Evolutionary conservation across 73 alveolate genomes (phyloP), one percentile per base, ranked within the genome.

Genomic region (Paramecium sonneborni): DNA sequence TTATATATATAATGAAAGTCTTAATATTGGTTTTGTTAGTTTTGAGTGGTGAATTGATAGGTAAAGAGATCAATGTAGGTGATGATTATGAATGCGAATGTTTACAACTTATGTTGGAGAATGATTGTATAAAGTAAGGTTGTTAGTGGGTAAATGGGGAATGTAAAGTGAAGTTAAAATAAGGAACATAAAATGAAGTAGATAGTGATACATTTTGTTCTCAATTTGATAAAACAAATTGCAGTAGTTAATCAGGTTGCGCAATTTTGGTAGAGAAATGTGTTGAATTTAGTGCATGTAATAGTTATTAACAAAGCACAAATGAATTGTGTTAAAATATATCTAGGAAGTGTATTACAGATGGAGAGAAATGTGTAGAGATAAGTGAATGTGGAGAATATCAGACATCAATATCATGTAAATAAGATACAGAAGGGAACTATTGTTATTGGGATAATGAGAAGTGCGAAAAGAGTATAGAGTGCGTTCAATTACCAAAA

Each of bases 361-460:
- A 79, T 43, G 90, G 90, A 43, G 55, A 20, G 1, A 79, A 46
- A 18, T 79, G 90, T n/a, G 48, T 79, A 21, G 90, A 79, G 7
- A 20, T 39, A 39, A 5, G 30, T 1, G 52, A 79, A 11, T 79
- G 90, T 44, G 12, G 43, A 0, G 30, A 57, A 23, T 79, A 79
- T 44, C 39, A 39, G 15, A 79, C 74, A 24, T 14, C 28, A 12
- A 23, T 23, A 43, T 39, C 44, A 24, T 79, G 90, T 43, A 6
- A 18, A n/a, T 2, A 37, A 38, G 57, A 72, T 72, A 34, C 26
- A 21, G 38, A 72, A 72, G 35, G 35, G 35, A 72, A 72, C 44
- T 79, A 39, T 14, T 79, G 90, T 44, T 79, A 10, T 79, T 79
- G 90, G 90, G 74, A 79, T 23, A 41, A 37, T 35, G 38, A 72